phyloP scores from a whole-genome alignment of 2,329 filamentous ascomycete genomes.

The Neofusicoccum cordaticola region DNA sequence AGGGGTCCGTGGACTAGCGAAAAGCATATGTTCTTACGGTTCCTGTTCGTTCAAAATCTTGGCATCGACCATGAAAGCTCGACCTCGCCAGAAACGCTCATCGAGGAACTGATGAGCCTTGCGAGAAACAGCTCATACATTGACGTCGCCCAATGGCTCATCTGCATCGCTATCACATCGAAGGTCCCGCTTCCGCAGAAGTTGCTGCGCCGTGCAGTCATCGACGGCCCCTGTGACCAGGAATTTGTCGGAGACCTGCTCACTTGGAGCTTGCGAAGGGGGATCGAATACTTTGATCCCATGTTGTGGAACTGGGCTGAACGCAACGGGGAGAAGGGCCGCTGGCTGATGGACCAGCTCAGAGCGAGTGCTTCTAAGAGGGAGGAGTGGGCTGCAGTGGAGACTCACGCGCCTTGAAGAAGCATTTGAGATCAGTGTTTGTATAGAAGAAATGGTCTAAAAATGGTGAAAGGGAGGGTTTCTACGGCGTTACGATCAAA shows the following conservation, averaged over 20 bases:
- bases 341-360: conserved; percentile 5
- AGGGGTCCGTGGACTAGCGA: conserved; percentile 33
- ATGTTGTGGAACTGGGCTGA: conserved; percentile 14
- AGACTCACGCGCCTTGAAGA: not conserved
- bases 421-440: not conserved
- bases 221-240: not conserved
- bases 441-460: not conserved
- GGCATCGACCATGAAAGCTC: conserved; percentile 35
- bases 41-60: conserved; percentile 32
- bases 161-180: not conserved
- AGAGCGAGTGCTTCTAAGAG: not conserved
- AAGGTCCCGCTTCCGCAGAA: not conserved
- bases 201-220: not conserved
- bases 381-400: not conserved
- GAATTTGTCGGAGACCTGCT: not conserved
- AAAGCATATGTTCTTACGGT: conserved; percentile 32
- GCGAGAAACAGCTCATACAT: conserved; percentile 29
- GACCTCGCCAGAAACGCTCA: conserved; percentile 34
- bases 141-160: conserved; percentile 29
- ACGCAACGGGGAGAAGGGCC: not conserved
- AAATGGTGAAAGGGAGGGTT: not conserved
- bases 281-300: conserved; percentile 4
- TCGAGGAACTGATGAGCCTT: conserved; percentile 27
- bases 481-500: not conserved
- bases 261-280: not conserved